Evolutionary conservation across 1,284 basidiomycete genomes (phyloP).

Genomic region (Rhodotorula sp.): DNA sequence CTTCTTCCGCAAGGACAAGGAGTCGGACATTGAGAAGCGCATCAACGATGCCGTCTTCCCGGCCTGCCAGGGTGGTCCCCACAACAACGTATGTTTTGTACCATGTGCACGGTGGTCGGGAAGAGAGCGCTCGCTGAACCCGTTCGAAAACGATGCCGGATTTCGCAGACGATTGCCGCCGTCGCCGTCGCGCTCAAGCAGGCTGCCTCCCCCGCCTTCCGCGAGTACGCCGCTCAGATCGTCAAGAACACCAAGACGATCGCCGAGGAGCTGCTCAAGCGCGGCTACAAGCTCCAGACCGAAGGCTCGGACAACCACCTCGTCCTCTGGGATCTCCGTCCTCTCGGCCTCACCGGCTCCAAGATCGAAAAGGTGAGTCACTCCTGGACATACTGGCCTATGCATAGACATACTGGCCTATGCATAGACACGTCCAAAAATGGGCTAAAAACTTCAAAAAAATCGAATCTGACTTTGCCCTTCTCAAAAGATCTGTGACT

Average conservation of each 20-base stretch:
- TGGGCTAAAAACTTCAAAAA: no score
- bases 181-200: constrained; percentile 95
- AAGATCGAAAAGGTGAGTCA: constrained; percentile 80
- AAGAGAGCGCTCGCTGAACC: background rate
- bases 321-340: constrained; percentile 89
- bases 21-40: constrained; percentile 83
- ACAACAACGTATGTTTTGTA: constrained; percentile 68
- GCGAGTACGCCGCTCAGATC: constrained; percentile 91
- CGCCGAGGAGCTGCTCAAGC: constrained; percentile 65
- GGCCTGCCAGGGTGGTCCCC: constrained; percentile 98
- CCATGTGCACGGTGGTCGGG: constrained; percentile 20
- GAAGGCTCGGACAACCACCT: constrained; percentile 97
- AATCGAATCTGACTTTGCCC: background rate
- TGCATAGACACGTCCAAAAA: background rate
- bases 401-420: no score
- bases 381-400: no score
- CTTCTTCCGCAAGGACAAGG: constrained; percentile 96
- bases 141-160: background rate
- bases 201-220: constrained; percentile 85
- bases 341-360: constrained; percentile 89
- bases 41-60: constrained; percentile 99
- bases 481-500: constrained; percentile 69
- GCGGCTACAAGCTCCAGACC: constrained; percentile 90
- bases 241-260: constrained; percentile 80
- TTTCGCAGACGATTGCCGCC: constrained; percentile 85